Evolutionary conservation across 1,284 basidiomycete species (phyloP), one percentile per base, ranked within the genome.

Genomic region (Rhodofomes roseus): DNA sequence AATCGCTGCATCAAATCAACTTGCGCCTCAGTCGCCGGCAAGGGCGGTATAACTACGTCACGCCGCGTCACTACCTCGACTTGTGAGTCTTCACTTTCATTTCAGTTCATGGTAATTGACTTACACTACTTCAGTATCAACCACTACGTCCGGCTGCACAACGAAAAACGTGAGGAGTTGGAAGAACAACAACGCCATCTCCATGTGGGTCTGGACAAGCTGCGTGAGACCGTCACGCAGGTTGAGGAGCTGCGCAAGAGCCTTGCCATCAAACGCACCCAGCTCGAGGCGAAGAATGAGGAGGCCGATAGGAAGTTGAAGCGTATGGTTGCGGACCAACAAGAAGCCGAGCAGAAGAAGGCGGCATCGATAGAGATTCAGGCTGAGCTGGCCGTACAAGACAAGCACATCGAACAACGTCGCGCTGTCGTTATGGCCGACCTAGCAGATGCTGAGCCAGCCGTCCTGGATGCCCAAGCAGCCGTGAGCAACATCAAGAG

Each of bases 111-210:
- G 41, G 55, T 67, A 40, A 66, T 60, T 69, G 12, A 63, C 53
- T 60, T 6, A 64, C 36, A 29, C 54, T 54, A 57, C 44, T 7
- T 14, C 54, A 96, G 94, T 71, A 96, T 99, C 76, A 93, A 97
- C 66, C 96, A 99, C 68, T 99, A 98, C 69, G 96, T 98, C 39
- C 85, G 89, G n/a, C 83, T 99, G 34, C 95, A 96, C 69, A 93
- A 90, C 59, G 96, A 99, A 76, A 99, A 99, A 76, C 90, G 95
- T n/a, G 96, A 98, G 66, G 95, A 97, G 70, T 83, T 99, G 27
- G 97, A 99, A 74, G 97, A 99, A 71, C 96, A 99, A 73, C 98
- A 99, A 71, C 91, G 97, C 37, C 98, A 99, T 78, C 83, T 99
- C 60, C 96, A 99, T 70, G 95, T 99, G 62, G 97, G 97, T 66